phyloP scores from a whole-genome alignment of 2,329 filamentous ascomycete genomes.

The Lachnellula hyalina region DNA sequence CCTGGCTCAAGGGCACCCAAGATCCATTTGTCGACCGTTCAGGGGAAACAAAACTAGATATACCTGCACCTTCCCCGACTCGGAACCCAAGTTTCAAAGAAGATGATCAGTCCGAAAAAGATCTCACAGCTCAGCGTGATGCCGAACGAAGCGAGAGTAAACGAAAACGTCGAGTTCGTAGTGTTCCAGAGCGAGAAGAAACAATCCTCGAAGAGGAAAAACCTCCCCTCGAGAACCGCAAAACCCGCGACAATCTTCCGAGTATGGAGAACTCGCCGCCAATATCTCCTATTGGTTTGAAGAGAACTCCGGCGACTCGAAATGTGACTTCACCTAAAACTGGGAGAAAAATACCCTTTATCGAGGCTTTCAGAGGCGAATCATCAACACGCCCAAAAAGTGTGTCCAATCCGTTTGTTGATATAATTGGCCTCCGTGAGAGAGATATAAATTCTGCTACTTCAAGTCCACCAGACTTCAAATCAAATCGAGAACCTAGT shows the following conservation, averaged over 20 bases:
- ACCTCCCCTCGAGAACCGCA: slow-evolving; percentile 20
- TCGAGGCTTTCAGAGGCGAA: slow-evolving; percentile 59
- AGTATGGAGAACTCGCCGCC: slow-evolving; percentile 21
- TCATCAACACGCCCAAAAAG: slow-evolving; percentile 35
- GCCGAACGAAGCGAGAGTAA: slow-evolving; percentile 7
- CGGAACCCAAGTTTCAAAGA: slow-evolving; percentile 24
- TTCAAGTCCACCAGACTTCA: slow-evolving; percentile 6
- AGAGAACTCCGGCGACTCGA: slow-evolving; percentile 52
- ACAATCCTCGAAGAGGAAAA: slow-evolving; percentile 28
- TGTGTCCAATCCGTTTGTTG: slow-evolving; percentile 18
- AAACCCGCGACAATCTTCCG: slow-evolving; percentile 26
- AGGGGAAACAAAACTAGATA: slow-evolving; percentile 27
- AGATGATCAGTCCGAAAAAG: slow-evolving; percentile 17
- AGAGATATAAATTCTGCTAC: slow-evolving; percentile 13
- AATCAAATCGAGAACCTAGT: slow-evolving; percentile 5
- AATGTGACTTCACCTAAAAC: slow-evolving; percentile 45
- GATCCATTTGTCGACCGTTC: slow-evolving; percentile 53
- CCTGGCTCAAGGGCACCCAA: slow-evolving; percentile 57
- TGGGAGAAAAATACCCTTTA: slow-evolving; percentile 45
- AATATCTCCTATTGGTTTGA: slow-evolving; percentile 38
- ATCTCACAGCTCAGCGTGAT: slow-evolving; percentile 14
- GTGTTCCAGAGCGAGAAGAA: slow-evolving; percentile 20
- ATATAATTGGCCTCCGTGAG: slow-evolving; percentile 21
- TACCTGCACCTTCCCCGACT: slow-evolving; percentile 31
- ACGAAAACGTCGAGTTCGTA: slow-evolving; percentile 11